These are phyloP conservation scores for Gamarada debralockiae DNA, from an alignment of 495 filamentous ascomycete genomes.

Conservation along the genomic window DNA sequence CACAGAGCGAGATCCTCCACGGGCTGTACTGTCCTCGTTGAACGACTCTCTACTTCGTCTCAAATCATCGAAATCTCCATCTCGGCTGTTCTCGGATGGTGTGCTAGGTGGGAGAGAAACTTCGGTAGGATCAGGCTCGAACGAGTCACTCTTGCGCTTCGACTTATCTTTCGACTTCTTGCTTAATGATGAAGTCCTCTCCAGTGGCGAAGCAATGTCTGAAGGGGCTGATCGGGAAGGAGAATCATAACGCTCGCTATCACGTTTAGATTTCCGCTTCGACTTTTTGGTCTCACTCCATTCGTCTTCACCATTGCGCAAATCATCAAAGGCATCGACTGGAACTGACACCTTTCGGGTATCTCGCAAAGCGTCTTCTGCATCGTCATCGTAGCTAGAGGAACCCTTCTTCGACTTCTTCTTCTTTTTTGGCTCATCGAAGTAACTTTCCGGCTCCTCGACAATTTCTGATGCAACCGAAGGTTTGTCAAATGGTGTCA, in stretches of 20 bases:
- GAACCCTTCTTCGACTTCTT: conserved; percentile 25
- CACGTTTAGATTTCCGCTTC: conserved; percentile 27
- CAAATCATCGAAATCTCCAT: conserved; percentile 27
- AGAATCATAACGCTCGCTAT: conserved; percentile 26
- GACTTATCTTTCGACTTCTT: conserved; percentile 30
- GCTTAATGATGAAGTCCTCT: conserved; percentile 26
- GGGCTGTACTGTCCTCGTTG: conserved; percentile 24
- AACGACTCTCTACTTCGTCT: conserved; percentile 27
- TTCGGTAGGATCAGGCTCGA: conserved; percentile 23
- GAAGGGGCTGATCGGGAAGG: conserved; percentile 20
- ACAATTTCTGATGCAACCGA: conserved; percentile 13
- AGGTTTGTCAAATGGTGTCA: conserved; percentile 6
- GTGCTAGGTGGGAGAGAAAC: conserved; percentile 23
- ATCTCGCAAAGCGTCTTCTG: conserved; percentile 7
- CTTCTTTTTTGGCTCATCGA: conserved; percentile 22
- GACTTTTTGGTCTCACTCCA: conserved; percentile 23
- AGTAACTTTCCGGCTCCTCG: conserved; percentile 23
- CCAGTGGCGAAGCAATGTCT: conserved; percentile 13
- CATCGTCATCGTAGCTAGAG: conserved; percentile 14
- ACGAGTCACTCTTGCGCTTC: conserved; percentile 8
- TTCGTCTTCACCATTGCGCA: conserved; percentile 22
- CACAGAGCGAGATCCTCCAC: conserved; percentile 39
- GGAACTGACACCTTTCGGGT: conserved; percentile 20
- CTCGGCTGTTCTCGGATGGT: conserved; percentile 22
- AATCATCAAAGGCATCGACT: conserved; percentile 30